Percentiles rank a stretch among this genome's conserved stretches.
Evolutionary conservation across 805 yeast species (phyloP).

Genomic region (Cyberlindnera samutprakarnensis): DNA sequence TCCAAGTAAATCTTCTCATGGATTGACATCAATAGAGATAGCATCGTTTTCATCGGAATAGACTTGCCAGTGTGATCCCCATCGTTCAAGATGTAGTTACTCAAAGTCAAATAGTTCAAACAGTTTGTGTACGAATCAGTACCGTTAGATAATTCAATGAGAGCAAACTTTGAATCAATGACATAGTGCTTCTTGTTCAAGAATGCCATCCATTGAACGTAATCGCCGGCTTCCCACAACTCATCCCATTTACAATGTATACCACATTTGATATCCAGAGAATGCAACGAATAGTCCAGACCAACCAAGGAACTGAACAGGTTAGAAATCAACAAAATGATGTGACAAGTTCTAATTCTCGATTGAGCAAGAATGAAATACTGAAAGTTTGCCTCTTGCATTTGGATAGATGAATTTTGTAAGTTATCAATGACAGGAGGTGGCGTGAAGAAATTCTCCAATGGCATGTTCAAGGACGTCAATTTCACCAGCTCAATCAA

Average conservation of each 20-base stretch:
- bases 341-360: slow-evolving; percentile 68
- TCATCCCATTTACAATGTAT: slow-evolving; percentile 53
- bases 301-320: slow-evolving; percentile 44
- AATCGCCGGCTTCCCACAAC: slow-evolving; percentile 48
- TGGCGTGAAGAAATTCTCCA: slow-evolving; percentile 36
- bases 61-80: slow-evolving; percentile 26
- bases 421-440: slow-evolving; percentile 31
- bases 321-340: slow-evolving; percentile 51
- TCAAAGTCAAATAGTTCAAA: slow-evolving; percentile 36
- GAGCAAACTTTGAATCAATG: slow-evolving; percentile 44
- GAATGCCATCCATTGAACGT: slow-evolving; percentile 43
- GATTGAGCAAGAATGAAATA: slow-evolving; percentile 68
- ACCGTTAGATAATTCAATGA: slow-evolving; percentile 52
- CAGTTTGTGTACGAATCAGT: slow-evolving; percentile 38
- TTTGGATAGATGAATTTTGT: slow-evolving; percentile 21
- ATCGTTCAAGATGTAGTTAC: slow-evolving; percentile 31
- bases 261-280: slow-evolving; percentile 53
- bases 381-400: slow-evolving; percentile 28
- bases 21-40: slow-evolving; percentile 54
- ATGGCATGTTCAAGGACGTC: slow-evolving; percentile 59
- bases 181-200: slow-evolving; percentile 29
- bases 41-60: slow-evolving; percentile 40
- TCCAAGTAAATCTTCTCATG: slow-evolving; percentile 60
- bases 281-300: slow-evolving; percentile 34
- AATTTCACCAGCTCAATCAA: slow-evolving; percentile 70